Evolutionary conservation across 2,329 filamentous ascomycete species (phyloP).

Genomic region (Diatrype stigma): DNA sequence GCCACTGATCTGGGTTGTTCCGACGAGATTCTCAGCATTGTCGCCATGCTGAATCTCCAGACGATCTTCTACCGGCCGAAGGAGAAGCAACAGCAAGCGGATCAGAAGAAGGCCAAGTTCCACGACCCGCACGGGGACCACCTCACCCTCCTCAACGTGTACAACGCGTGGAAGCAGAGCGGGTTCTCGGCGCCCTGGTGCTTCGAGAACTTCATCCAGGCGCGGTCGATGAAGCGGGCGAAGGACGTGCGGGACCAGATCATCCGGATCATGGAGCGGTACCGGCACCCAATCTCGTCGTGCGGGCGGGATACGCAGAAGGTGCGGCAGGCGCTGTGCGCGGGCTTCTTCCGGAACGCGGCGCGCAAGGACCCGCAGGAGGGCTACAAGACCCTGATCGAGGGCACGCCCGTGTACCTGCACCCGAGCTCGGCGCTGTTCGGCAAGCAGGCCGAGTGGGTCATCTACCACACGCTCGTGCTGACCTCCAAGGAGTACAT

Average conservation of each 20-base stretch:
- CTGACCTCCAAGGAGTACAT: slow-evolving; percentile 98
- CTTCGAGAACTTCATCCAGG: slow-evolving; percentile 96
- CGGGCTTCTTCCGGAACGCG: slow-evolving; percentile 92
- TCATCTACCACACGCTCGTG: slow-evolving; percentile 87
- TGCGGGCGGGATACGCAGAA: slow-evolving; percentile 85
- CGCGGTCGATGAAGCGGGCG: slow-evolving; percentile 79
- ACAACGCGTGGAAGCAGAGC: slow-evolving; percentile 90
- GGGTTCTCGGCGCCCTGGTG: slow-evolving; percentile 87
- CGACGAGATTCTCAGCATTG: slow-evolving; percentile 90
- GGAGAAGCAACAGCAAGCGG: slow-evolving; percentile 93
- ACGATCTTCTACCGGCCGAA: slow-evolving; percentile 93
- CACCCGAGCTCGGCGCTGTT: slow-evolving; percentile 90
- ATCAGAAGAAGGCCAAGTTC: slow-evolving; percentile 97
- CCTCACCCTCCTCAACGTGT: slow-evolving; percentile 91
- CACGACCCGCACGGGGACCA: slow-evolving; percentile 94
- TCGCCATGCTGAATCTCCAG: slow-evolving; percentile 86
- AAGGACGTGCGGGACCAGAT: slow-evolving; percentile 92
- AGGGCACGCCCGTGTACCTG: slow-evolving; percentile 91
- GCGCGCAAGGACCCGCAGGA: slow-evolving; percentile 94
- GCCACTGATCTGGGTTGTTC: slow-evolving; percentile 85
- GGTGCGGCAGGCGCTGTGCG: slow-evolving; percentile 83
- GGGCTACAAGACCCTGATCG: slow-evolving; percentile 95
- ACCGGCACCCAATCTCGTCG: slow-evolving; percentile 75
- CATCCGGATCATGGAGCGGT: slow-evolving; percentile 88
- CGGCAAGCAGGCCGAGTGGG: slow-evolving; percentile 93